Evolutionary conservation across 1,139 yeast genomes (phyloP), one percentile per base, ranked within the genome.

Genomic region (Lodderomyces parapsilosis): DNA sequence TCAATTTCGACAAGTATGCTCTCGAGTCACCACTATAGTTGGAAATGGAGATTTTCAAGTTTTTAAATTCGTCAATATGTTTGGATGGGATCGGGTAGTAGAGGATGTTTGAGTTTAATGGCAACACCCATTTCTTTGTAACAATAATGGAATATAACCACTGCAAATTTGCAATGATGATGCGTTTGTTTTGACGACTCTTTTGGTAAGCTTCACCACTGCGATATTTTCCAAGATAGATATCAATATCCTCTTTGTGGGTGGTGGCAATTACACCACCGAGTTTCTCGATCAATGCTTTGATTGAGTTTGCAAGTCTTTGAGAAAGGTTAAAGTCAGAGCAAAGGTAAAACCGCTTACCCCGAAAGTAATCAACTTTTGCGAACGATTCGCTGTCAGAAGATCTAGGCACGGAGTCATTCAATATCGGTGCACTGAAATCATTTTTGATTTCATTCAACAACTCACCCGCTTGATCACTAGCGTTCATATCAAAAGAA

Each of bases 1-100:
- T 78, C n/a, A 93, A 66, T 40, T 73, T 72, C 39, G 83, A 80
- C 30, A 93, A 65, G 54, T 88, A 91, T 17, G 69, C 65, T 35
- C 99, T 69, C 0, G 96, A 86, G 53, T 86, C 94, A 0, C 97
- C 97, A 19, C 86, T 78, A 57, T 87, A 90, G 54, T 88, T 88
- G 0, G 97, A 83, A 5, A 88, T 77, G 4, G 90, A 76, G 8
- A 89, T 77, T 11, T 71, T 65, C 36, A 80, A 62, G 13, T 75
- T 71, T 19, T 68, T 64, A 70, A 87, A 74, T 8, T 70, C 79
- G 9, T 75, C 63, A 25, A 88, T 51, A 2, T 81, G 81, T 11
- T 62, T 61, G 35, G 59, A 55, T 1, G 86, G 88, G n/a, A 73
- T 65, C 0, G 98, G 97, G 54, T 81, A 81, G 54, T 86, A 90